Evolutionary conservation across 768 basidiomycete genomes (phyloP).

Genomic region (Pleurotus djamor): DNA sequence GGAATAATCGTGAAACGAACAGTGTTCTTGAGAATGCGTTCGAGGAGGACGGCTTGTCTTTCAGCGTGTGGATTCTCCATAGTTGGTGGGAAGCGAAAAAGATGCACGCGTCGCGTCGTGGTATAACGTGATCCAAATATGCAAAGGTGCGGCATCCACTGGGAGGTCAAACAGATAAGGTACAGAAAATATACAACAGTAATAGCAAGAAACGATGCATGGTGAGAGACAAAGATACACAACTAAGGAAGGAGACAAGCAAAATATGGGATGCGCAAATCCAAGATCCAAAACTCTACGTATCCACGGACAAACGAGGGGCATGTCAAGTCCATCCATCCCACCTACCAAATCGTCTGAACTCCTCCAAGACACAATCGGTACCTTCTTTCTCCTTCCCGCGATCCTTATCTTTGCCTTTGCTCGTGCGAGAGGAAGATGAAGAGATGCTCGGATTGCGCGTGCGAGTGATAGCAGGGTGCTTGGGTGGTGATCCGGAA

Average conservation of each 20-base stretch:
- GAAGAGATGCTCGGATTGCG: constrained; percentile 60
- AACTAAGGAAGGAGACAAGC: neutral
- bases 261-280: neutral
- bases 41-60: constrained; percentile 85
- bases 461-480: constrained; percentile 33
- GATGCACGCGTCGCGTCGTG: constrained; percentile 11
- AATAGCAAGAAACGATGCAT: neutral
- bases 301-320: neutral
- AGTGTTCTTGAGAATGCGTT: constrained; percentile 88
- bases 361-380: constrained; percentile 73
- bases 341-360: constrained; percentile 82
- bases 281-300: neutral
- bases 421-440: constrained; percentile 43
- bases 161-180: neutral
- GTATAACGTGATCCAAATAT: neutral
- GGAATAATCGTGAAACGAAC: constrained; percentile 41
- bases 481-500: constrained; percentile 42
- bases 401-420: constrained; percentile 57
- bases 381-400: constrained; percentile 56
- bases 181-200: constrained; percentile 5
- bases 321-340: constrained; percentile 72
- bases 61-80: constrained; percentile 98
- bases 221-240: constrained; percentile 5
- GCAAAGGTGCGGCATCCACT: no score
- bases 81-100: constrained; percentile 10